phyloP scores from a whole-genome alignment of 2,329 filamentous ascomycete species.

The Epichloe gansuensis region DNA sequence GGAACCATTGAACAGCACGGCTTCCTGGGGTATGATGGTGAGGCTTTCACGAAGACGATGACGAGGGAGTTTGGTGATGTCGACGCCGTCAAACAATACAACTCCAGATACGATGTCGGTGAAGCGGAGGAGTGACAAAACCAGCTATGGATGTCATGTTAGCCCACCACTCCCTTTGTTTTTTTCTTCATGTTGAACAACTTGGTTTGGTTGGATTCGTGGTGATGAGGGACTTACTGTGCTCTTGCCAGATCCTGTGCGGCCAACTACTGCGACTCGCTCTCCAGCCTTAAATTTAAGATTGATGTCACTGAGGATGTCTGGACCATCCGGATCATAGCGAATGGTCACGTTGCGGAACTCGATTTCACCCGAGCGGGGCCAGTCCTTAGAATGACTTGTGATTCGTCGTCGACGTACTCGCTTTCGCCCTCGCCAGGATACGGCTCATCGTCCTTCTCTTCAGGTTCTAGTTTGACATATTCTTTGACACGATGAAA shows the following conservation, averaged over 20 bases:
- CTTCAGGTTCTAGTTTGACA: conserved; percentile 32
- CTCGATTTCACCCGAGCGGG: conserved; percentile 34
- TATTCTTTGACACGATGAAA: conserved; percentile 39
- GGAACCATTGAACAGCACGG: conserved; percentile 42
- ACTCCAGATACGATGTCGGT: conserved; percentile 38
- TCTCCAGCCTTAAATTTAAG: conserved; percentile 51
- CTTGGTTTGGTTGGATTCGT: not conserved
- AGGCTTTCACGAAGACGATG: conserved; percentile 39
- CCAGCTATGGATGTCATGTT: conserved; percentile 20
- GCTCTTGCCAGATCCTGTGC: conserved; percentile 74
- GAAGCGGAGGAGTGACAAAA: conserved; percentile 43
- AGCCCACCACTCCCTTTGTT: not conserved
- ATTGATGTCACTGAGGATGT: conserved; percentile 38
- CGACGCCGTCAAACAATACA: conserved; percentile 42
- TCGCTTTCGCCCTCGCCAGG: conserved; percentile 25
- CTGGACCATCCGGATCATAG: conserved; percentile 31
- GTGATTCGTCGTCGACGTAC: conserved; percentile 27
- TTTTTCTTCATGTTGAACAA: not conserved
- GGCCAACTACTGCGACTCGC: conserved; percentile 67
- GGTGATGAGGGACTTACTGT: conserved; percentile 40
- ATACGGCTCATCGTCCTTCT: conserved; percentile 28
- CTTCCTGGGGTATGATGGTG: conserved; percentile 48
- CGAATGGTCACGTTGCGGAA: conserved; percentile 39
- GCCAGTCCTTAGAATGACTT: conserved; percentile 31
- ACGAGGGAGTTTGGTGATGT: conserved; percentile 40